A percentile compares a stretch with the other conserved stretches of the same genome.
Conservation (phyloP, 495 filamentous ascomycete species). For the Astrocystis sublimbata region DNA sequence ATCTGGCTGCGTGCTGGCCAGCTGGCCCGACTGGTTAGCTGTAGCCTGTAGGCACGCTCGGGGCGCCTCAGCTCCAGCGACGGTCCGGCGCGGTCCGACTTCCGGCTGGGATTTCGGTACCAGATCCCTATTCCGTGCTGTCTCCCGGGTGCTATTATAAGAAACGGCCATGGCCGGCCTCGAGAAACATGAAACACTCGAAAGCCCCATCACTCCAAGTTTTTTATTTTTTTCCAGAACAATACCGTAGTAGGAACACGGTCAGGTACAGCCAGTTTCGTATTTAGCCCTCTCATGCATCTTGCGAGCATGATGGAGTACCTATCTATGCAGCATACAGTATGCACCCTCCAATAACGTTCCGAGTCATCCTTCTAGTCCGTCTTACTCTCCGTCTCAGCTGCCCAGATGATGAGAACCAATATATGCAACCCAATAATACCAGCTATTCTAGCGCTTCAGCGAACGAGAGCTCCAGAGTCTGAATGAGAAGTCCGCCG, state of each 20-base stretch:
- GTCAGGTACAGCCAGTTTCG: background rate
- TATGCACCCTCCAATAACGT: background rate
- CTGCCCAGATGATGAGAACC: background rate
- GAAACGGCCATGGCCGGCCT: background rate
- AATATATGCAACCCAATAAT: background rate
- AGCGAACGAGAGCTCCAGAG: background rate
- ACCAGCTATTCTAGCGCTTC: too few relatives aligned
- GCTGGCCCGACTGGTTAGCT: too few relatives aligned
- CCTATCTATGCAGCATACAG: too few relatives aligned
- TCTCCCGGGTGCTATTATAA: background rate
- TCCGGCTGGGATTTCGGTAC: background rate
- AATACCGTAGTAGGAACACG: background rate
- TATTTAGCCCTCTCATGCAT: constrained; percentile 2
- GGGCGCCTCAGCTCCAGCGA: background rate
- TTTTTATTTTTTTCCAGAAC: background rate
- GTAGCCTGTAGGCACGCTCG: background rate
- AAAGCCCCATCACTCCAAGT: background rate
- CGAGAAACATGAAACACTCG: background rate
- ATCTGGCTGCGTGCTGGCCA: constrained; percentile 13
- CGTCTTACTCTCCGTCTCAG: background rate
- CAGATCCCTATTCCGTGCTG: background rate
- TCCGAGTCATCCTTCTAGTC: background rate
- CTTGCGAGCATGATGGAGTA: background rate
- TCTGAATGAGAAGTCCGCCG: background rate
- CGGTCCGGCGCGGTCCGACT: constrained; percentile 1